Base-by-base conservation (phyloP, 352 stramenopile species). In the Aphanomyces euteiches region DNA sequence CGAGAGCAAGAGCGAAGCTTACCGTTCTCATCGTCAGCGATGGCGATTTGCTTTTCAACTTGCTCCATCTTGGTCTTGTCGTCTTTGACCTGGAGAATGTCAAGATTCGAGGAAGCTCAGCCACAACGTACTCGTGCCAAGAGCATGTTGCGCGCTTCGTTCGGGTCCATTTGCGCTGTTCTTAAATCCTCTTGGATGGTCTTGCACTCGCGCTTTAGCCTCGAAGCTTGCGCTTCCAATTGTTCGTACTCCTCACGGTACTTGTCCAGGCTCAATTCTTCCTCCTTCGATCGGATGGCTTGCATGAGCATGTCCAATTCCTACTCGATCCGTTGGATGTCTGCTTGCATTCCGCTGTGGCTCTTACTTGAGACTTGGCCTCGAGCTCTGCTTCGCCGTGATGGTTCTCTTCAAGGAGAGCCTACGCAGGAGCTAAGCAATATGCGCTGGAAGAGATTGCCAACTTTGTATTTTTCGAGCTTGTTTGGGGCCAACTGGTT, bases 161-260 rank as follows among this genome's bases (percentile, higher is more conserved):
- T 90, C 7, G 90, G 90, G 56, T 96, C 87, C 88, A 97, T 93
- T n/a, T 89, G 80, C 21, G 87, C 85, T 28, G 90, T 93, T 60
- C 83, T 82, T 2, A 92, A 80, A 60, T 97, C 90, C 36, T 93
- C 85, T 45, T 90, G 78, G 0, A 91, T 77, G n/a, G 73, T 75
- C n/a, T 90, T 81, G 15, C 79, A 79, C 54, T 97, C 88, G 37
- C 89, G 90, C 50, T 90, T 81, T 6, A 96, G 75, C 10, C 79
- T 73, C 7, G 77, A 82, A 8, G 84, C 83, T 36, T 89, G 82
- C 43, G 82, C 80, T 69, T 90, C 84, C 3, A 96, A 78, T 38
- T 79, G 71, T 50, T 92, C 82, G 60, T 89, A 92, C 73, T 93
- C 84, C 15, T 92, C 86, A 13, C 86, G 80, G 69, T 83, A 89